These are phyloP conservation scores for Primulina huaijiensis DNA, from an alignment of 257 asterid species.

Conservation along the genomic window DNA sequence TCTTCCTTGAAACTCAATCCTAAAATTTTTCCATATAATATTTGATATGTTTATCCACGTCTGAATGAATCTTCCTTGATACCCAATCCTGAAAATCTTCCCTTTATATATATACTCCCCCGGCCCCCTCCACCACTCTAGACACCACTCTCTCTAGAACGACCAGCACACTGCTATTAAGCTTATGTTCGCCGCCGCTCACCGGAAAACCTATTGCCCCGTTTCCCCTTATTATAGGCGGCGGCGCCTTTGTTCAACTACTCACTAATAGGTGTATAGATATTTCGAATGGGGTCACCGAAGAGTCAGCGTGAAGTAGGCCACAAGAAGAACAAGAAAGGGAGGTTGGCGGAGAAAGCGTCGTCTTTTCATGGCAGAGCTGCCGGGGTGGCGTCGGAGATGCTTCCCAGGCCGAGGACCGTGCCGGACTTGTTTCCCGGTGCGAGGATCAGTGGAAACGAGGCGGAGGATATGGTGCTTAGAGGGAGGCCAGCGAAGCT, in stretches of 20 bases:
- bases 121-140: too few relatives aligned
- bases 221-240: too few relatives aligned
- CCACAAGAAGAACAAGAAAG: constrained; percentile 54
- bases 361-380: constrained; percentile 51
- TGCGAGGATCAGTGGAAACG: constrained; percentile 13
- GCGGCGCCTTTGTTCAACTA: neutral
- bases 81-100: too few relatives aligned
- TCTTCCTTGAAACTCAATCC: too few relatives aligned
- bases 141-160: too few relatives aligned
- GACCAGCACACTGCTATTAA: too few relatives aligned
- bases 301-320: constrained; percentile 50
- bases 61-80: too few relatives aligned
- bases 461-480: constrained; percentile 30
- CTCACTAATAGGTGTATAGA: neutral
- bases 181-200: too few relatives aligned
- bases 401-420: constrained; percentile 63
- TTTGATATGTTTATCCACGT: too few relatives aligned
- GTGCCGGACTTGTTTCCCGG: constrained; percentile 58
- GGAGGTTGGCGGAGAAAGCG: constrained; percentile 53
- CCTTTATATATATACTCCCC: too few relatives aligned
- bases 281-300: constrained; percentile 33
- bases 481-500: constrained; percentile 34
- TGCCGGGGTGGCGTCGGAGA: constrained; percentile 21
- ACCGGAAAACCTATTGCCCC: neutral
- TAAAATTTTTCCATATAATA: too few relatives aligned